Evolutionary conservation across 495 filamentous ascomycete genomes (phyloP).

Genomic region (Podospora australis): DNA sequence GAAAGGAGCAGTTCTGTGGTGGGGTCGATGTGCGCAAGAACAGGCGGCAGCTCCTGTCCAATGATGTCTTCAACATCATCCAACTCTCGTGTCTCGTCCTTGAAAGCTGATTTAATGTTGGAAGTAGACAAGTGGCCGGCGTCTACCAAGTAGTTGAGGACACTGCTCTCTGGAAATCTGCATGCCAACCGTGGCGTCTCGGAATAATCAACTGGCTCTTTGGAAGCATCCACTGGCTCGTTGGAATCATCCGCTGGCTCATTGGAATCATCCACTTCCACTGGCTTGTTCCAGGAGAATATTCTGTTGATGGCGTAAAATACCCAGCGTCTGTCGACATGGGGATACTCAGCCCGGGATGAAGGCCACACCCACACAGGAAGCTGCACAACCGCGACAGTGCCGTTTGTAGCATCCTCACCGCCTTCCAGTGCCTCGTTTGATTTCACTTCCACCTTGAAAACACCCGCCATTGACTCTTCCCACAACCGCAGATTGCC

Average conservation of each 20-base stretch:
- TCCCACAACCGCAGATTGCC: slow-evolving; percentile 50
- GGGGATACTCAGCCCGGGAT: slow-evolving; percentile 33
- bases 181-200: slow-evolving; percentile 35
- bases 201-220: too few relatives aligned
- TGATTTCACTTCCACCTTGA: slow-evolving; percentile 27
- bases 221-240: too few relatives aligned
- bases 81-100: slow-evolving; percentile 38
- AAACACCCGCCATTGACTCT: slow-evolving; percentile 38
- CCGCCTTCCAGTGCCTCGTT: slow-evolving; percentile 19
- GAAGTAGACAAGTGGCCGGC: slow-evolving; percentile 55
- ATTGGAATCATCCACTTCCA: too few relatives aligned
- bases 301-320: slow-evolving; percentile 45
- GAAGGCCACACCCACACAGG: slow-evolving; percentile 36
- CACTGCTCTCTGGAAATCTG: slow-evolving; percentile 45
- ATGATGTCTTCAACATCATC: slow-evolving; percentile 36
- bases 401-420: slow-evolving; percentile 1
- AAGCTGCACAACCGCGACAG: slow-evolving; percentile 1
- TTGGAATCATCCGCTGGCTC: too few relatives aligned
- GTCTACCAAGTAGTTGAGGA: slow-evolving; percentile 55
- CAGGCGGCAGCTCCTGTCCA: slow-evolving; percentile 51
- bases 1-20: slow-evolving; percentile 52
- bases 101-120: slow-evolving; percentile 56
- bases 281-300: slow-evolving; percentile 36
- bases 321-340: slow-evolving; percentile 47
- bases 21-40: slow-evolving; percentile 54